Conservation (phyloP, 2,329 filamentous ascomycete genomes). For the Colletotrichum sp. region DNA sequence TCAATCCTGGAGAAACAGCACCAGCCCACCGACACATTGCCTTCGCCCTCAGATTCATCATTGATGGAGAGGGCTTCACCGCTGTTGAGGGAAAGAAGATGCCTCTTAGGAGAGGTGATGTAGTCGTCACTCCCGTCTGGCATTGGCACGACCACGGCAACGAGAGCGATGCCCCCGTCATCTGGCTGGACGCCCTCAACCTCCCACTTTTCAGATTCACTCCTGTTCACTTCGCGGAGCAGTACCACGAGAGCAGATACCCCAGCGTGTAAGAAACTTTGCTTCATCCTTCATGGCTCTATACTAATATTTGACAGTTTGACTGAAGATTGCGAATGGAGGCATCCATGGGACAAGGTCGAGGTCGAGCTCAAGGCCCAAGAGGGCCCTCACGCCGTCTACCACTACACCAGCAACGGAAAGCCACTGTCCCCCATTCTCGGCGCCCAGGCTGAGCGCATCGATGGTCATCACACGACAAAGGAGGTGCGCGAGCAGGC, state of each 20-base stretch:
- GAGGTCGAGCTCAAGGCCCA: constrained; percentile 39
- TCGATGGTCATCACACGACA: constrained; percentile 36
- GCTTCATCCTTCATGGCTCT: too few species aligned
- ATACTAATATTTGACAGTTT: background rate
- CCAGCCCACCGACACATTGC: constrained; percentile 61
- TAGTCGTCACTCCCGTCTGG: constrained; percentile 63
- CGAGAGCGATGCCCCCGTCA: constrained; percentile 56
- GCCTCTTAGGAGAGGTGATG: constrained; percentile 55
- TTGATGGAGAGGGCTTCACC: constrained; percentile 62
- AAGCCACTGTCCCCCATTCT: constrained; percentile 46
- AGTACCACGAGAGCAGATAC: constrained; percentile 51
- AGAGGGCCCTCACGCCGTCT: constrained; percentile 30
- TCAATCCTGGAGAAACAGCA: constrained; percentile 60
- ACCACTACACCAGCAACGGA: constrained; percentile 40
- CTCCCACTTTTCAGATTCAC: constrained; percentile 55
- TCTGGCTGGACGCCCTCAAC: constrained; percentile 64
- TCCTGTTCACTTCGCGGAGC: constrained; percentile 59
- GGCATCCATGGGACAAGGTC: constrained; percentile 49
- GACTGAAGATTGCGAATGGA: constrained; percentile 41
- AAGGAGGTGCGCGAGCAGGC: constrained; percentile 48
- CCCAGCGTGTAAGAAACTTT: constrained; percentile 39
- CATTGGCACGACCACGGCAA: constrained; percentile 67
- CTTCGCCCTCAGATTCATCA: constrained; percentile 62
- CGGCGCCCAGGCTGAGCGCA: constrained; percentile 52
- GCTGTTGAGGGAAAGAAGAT: constrained; percentile 60